Conservation (phyloP, 345 rosid genomes). For the Rhizophora apiculata region DNA sequence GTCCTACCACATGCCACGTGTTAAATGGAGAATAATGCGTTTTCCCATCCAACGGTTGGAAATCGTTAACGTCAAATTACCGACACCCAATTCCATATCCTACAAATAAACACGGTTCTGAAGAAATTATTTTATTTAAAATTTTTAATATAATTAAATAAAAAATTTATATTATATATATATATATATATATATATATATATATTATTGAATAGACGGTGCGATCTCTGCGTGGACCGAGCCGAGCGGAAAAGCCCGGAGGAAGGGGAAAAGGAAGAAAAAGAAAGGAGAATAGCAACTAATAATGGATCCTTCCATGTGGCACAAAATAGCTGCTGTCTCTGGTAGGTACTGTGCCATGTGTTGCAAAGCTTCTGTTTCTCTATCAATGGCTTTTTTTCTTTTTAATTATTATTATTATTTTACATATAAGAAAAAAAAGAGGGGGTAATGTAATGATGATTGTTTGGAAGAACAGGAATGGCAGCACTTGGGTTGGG, state of each 20-base stretch:
- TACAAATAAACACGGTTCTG: no score
- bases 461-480: conserved; percentile 35
- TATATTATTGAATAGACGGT: no score
- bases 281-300: background rate
- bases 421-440: background rate
- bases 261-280: background rate
- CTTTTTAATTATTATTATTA: no score
- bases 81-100: no score
- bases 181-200: no score
- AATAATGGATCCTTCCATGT: conserved; percentile 57
- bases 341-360: conserved; percentile 62
- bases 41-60: no score
- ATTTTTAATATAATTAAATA: no score
- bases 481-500: conserved; percentile 88
- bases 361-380: background rate
- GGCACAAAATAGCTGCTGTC: conserved; percentile 91
- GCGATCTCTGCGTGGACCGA: background rate
- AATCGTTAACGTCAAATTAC: no score
- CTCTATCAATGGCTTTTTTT: background rate
- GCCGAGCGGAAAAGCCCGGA: background rate
- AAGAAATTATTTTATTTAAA: no score
- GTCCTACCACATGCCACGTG: no score
- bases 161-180: no score
- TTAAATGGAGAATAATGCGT: no score
- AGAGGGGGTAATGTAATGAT: background rate